These are phyloP conservation scores for Ogataea kodamae DNA, from an alignment of 805 yeast species.

Conservation along the genomic window DNA sequence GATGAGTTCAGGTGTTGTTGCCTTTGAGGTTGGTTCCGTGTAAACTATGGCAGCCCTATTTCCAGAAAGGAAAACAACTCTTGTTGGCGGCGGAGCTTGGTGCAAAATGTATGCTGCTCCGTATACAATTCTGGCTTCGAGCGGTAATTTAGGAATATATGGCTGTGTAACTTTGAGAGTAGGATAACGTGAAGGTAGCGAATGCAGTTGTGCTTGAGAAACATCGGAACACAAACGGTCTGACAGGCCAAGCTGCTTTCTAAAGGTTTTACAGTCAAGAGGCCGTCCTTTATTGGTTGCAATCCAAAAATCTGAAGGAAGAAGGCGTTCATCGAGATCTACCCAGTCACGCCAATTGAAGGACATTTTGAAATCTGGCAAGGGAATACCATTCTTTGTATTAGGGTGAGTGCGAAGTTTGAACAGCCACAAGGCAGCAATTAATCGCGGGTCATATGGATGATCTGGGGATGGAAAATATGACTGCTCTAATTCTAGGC, in stretches of 20 bases:
- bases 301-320: conserved; percentile 21
- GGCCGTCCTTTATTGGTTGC: conserved; percentile 6
- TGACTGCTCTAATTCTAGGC: conserved; percentile 8
- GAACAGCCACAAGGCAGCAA: conserved; percentile 19
- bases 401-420: conserved; percentile 12
- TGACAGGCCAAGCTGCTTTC: conserved; percentile 17
- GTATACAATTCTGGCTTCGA: conserved; percentile 31
- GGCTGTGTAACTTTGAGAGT: conserved; percentile 27
- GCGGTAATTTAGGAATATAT: conserved; percentile 24
- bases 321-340: conserved; percentile 23
- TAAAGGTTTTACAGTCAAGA: conserved; percentile 21
- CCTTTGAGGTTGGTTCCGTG: not conserved
- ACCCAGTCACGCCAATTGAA: conserved; percentile 34
- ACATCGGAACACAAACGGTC: conserved; percentile 13
- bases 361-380: conserved; percentile 20
- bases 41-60: conserved; percentile 20
- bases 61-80: conserved; percentile 30
- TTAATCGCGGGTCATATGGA: conserved; percentile 21
- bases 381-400: conserved; percentile 2
- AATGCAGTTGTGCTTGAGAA: conserved; percentile 5
- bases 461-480: conserved; percentile 9
- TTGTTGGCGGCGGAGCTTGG: conserved; percentile 32
- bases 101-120: conserved; percentile 36
- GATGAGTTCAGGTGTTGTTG: conserved; percentile 10
- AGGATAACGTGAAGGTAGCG: conserved; percentile 22